phyloP scores from a whole-genome alignment of 352 stramenopile species.

The Globisporangium paroecandrum region DNA sequence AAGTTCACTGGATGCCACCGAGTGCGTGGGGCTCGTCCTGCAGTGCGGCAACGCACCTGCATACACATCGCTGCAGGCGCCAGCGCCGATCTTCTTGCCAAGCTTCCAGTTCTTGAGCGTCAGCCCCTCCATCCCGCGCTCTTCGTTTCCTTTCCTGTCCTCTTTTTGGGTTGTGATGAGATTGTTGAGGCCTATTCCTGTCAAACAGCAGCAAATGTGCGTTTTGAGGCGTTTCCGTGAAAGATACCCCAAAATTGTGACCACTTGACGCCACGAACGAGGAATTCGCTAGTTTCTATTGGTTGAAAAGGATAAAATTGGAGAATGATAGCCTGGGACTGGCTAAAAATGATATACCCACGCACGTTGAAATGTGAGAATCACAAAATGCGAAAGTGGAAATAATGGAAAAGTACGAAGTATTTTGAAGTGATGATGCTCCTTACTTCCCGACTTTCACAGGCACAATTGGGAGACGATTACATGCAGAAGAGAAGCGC shows the following conservation, averaged over 20 bases:
- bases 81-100: conserved; percentile 68
- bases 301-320: background rate
- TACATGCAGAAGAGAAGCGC: background rate
- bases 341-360: background rate
- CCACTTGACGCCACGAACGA: background rate
- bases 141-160: background rate
- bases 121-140: conserved; percentile 44
- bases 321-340: background rate
- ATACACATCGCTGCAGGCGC: conserved; percentile 83
- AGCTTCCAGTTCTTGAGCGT: conserved; percentile 82
- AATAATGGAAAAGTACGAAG: background rate
- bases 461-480: background rate
- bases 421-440: background rate
- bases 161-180: background rate
- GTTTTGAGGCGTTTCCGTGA: background rate
- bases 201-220: background rate
- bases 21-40: too few relatives aligned
- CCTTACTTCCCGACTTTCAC: background rate
- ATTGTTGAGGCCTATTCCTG: background rate
- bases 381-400: background rate
- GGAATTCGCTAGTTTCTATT: background rate
- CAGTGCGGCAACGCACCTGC: conserved; percentile 30
- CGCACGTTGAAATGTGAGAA: background rate
- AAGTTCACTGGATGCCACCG: background rate
- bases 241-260: conserved; percentile 1